Percentiles rank a stretch among this genome's conserved stretches.
phyloP scores from a whole-genome alignment of 805 yeast genomes.

The Candida ovalis region DNA sequence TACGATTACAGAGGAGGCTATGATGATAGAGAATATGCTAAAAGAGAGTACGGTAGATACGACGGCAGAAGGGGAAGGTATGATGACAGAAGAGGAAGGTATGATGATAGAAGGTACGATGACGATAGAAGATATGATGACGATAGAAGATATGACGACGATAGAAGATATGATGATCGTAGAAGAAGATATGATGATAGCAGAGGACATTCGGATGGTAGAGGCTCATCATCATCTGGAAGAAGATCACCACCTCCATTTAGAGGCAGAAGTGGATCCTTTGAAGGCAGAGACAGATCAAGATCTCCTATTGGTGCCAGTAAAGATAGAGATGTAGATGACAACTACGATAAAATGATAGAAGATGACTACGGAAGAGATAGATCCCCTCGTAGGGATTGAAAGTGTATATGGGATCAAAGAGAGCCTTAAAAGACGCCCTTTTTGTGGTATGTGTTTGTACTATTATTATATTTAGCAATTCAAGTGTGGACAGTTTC shows the following conservation, averaged over 20 bases:
- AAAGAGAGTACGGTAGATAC: conserved; percentile 14
- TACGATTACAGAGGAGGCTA: conserved; percentile 13
- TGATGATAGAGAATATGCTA: conserved; percentile 15
- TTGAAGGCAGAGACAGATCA: neutral
- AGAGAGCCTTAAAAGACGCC: too few relatives aligned
- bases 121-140: conserved; percentile 16
- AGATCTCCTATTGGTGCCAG: neutral
- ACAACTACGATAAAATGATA: neutral
- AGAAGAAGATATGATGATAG: neutral
- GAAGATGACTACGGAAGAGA: conserved; percentile 1
- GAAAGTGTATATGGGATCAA: too few relatives aligned
- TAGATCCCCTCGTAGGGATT: neutral
- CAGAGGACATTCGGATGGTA: neutral
- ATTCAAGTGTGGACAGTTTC: too few relatives aligned
- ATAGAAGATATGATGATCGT: conserved; percentile 1
- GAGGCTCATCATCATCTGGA: neutral
- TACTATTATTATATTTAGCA: too few relatives aligned
- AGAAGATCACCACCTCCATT: neutral
- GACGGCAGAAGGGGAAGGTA: conserved; percentile 14
- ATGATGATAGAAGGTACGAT: conserved; percentile 12
- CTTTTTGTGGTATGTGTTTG: too few relatives aligned
- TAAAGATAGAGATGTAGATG: neutral
- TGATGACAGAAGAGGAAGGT: conserved; percentile 7
- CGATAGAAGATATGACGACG: conserved; percentile 10
- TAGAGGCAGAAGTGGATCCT: neutral